Base-by-base conservation (phyloP, 2,329 filamentous ascomycete species). In the Bipolaris zeicola region DNA sequence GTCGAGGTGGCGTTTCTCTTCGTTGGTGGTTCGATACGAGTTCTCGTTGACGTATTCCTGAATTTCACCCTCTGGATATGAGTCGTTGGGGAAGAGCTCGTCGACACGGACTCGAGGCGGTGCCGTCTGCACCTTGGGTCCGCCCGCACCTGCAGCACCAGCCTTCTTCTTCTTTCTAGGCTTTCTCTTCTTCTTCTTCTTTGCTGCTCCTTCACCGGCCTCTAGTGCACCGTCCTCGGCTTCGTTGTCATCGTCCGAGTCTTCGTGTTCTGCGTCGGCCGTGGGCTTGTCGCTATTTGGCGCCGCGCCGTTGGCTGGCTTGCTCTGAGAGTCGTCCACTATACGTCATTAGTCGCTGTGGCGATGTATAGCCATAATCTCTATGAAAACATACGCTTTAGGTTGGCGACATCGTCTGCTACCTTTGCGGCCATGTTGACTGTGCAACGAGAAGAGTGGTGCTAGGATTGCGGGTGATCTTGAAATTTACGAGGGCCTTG, bases 111-210 rank as follows among this genome's bases (percentile, higher is more conserved):
- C 87, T 42, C 89, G 86, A 3, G 91, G 91, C 31, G 91, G 91
- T 50, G 86, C 83, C n/a, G 89, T 89, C 78, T 96, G 91, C 45
- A 83, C 82, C 53, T 89, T 91, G 49, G 87, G 82, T 5, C 73
- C 78, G 6, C 73, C 77, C 6, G 56, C 76, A 10, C 58, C 77
- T 61, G 78, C 80, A 70, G 63, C 69, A 24, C 63, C 72, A 14
- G 76, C 68, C 76, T 82, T 83, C 78, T 84, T 89, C 83, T 89
- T 89, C 81, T 87, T 89, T 76, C 87, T 87, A 73, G 87, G 85
- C 79, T 86, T 89, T 82, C 88, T 91, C 83, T 91, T 92, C 83
- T 93, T 94, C 80, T 92, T 92, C 80, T 92, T 92, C 78, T 91
- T 90, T 50, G 78, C 77, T 34, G 71, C 75, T 14, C 71, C 73